phyloP scores from a whole-genome alignment of 495 filamentous ascomycete genomes.

The Cenococcum geophilum region DNA sequence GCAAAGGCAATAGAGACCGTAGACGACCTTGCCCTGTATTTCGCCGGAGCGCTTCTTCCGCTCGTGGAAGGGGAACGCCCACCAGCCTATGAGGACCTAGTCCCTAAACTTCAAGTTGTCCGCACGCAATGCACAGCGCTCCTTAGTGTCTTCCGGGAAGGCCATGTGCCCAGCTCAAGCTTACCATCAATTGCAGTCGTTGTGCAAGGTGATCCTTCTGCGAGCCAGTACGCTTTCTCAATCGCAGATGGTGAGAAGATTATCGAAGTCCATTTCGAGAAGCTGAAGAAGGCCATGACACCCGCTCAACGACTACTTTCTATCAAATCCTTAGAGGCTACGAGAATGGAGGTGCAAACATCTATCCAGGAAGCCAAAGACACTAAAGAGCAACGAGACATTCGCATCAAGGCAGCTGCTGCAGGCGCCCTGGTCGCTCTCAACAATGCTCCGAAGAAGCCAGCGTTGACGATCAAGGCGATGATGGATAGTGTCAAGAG shows the following conservation, averaged over 20 bases:
- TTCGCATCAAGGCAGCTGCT: constrained; percentile 79
- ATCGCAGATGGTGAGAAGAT: constrained; percentile 80
- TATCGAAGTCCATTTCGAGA: constrained; percentile 72
- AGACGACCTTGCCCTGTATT: constrained; percentile 43
- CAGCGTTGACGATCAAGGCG: constrained; percentile 79
- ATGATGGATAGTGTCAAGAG: constrained; percentile 98
- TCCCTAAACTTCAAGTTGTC: constrained; percentile 79
- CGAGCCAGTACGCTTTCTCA: constrained; percentile 86
- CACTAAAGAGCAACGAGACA: constrained; percentile 73
- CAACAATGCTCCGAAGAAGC: constrained; percentile 80
- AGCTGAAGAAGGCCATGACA: constrained; percentile 74
- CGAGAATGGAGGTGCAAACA: constrained; percentile 57
- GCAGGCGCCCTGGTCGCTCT: constrained; percentile 85
- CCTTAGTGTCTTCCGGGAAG: constrained; percentile 83
- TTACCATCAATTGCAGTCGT: constrained; percentile 78
- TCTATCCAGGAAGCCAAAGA: constrained; percentile 72
- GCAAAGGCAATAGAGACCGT: constrained; percentile 48
- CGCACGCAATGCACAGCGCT: constrained; percentile 85
- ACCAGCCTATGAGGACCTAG: constrained; percentile 74
- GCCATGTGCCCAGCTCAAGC: constrained; percentile 63
- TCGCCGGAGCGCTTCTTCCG: constrained; percentile 51
- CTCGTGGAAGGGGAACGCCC: constrained; percentile 78
- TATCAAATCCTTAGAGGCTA: constrained; percentile 64
- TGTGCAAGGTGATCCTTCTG: constrained; percentile 84
- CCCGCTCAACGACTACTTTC: constrained; percentile 79